phyloP scores from a whole-genome alignment of 352 stramenopile species.

The Pythium rhizo-oryzae region DNA sequence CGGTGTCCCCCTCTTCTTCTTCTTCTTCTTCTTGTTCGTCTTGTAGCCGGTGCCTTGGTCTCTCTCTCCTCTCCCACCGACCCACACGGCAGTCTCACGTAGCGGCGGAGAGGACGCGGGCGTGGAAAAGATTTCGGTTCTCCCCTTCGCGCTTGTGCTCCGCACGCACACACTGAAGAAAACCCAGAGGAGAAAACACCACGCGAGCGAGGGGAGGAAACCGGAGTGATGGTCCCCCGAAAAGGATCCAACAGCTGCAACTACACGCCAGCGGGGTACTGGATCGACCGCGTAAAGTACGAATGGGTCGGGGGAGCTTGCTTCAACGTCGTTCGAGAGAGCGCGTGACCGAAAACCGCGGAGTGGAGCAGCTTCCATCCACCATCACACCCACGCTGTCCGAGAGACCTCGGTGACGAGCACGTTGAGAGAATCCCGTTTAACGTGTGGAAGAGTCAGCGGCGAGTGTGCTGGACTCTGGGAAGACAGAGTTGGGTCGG shows the following conservation, averaged over 20 bases:
- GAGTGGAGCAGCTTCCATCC: too few relatives aligned
- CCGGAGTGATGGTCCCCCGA: constrained; percentile 29
- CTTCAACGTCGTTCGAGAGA: constrained; percentile 19
- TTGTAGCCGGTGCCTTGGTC: too few relatives aligned
- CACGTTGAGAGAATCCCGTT: not conserved
- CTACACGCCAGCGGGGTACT: not conserved
- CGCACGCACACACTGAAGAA: not conserved
- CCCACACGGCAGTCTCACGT: not conserved
- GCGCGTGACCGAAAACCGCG: not conserved
- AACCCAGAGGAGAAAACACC: not conserved
- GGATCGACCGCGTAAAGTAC: constrained; percentile 14
- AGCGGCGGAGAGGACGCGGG: not conserved
- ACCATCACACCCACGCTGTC: not conserved
- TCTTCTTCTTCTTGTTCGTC: constrained; percentile 2
- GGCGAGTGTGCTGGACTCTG: too few relatives aligned
- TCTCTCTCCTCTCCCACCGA: not conserved
- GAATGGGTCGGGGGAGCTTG: constrained; percentile 8
- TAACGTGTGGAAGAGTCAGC: too few relatives aligned
- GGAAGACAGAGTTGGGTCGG: too few relatives aligned
- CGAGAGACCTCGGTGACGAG: not conserved
- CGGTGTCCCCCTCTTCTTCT: not conserved
- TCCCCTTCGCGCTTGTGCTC: not conserved
- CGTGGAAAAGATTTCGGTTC: not conserved
- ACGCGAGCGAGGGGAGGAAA: constrained; percentile 6
- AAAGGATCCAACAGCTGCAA: constrained; percentile 29